phyloP scores from a whole-genome alignment of 1,284 basidiomycete genomes.

The Fomitopsis pinicola region DNA sequence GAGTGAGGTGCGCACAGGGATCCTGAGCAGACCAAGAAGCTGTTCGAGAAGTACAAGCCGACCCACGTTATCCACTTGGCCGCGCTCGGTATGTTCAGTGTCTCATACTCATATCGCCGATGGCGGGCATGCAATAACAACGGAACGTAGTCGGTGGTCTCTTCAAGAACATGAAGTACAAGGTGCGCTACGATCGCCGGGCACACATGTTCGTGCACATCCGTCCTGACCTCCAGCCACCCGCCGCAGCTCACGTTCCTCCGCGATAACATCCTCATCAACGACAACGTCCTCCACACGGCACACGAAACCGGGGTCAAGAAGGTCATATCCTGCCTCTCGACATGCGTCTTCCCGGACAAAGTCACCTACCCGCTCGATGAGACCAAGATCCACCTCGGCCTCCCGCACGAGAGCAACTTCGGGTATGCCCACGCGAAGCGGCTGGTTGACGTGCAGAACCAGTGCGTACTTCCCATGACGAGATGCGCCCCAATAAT shows the following conservation, averaged over 20 bases:
- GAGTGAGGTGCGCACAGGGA: conserved; percentile 35
- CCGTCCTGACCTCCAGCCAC: neutral
- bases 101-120: neutral
- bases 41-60: conserved; percentile 86
- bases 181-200: conserved; percentile 40
- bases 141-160: conserved; percentile 75
- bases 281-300: conserved; percentile 82
- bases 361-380: conserved; percentile 84
- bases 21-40: conserved; percentile 45
- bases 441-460: conserved; percentile 87
- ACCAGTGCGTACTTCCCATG: conserved; percentile 55
- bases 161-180: conserved; percentile 90
- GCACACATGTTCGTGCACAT: neutral
- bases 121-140: neutral
- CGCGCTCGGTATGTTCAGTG: conserved; percentile 62
- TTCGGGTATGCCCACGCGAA: conserved; percentile 93
- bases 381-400: conserved; percentile 84
- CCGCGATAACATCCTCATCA: conserved; percentile 87
- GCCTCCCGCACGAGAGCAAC: conserved; percentile 86
- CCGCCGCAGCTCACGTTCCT: conserved; percentile 70
- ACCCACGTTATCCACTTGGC: conserved; percentile 91
- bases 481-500: neutral
- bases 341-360: conserved; percentile 89
- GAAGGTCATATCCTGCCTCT: conserved; percentile 84
- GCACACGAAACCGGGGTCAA: conserved; percentile 58